phyloP scores from a whole-genome alignment of 352 stramenopile genomes.

The Globisporangium heterothallicum region DNA sequence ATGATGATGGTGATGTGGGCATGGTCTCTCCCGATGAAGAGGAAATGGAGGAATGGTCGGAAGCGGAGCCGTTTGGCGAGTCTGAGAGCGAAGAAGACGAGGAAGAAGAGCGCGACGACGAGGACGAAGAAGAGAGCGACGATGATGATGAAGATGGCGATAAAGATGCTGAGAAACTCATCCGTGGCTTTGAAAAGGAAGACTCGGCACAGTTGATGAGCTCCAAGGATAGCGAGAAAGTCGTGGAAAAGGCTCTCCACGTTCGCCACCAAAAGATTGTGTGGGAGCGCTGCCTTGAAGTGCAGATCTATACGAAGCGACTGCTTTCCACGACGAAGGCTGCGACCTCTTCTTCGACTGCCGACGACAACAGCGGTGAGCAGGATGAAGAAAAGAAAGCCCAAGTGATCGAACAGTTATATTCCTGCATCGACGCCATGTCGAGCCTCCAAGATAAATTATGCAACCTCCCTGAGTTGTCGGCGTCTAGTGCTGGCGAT shows the following conservation, averaged over 20 bases:
- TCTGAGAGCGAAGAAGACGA: constrained; percentile 47
- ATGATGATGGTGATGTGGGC: constrained; percentile 7
- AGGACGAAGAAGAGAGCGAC: constrained; percentile 29
- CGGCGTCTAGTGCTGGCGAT: constrained; percentile 7
- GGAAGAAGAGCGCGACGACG: constrained; percentile 23
- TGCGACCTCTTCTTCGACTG: constrained; percentile 1
- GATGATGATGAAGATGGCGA: constrained; percentile 35
- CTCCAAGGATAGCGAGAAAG: constrained; percentile 68
- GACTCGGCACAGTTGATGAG: constrained; percentile 72
- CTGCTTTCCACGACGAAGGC: constrained; percentile 50
- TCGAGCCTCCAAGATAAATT: constrained; percentile 55
- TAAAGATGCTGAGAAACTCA: constrained; percentile 68
- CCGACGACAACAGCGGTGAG: constrained; percentile 12
- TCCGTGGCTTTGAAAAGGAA: constrained; percentile 71
- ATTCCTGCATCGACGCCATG: constrained; percentile 58
- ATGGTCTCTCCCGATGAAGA: constrained; percentile 68
- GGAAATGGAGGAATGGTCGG: constrained; percentile 71
- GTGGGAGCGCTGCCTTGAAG: constrained; percentile 80
- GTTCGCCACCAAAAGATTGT: constrained; percentile 81
- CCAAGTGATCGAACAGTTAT: constrained; percentile 39
- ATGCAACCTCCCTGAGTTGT: constrained; percentile 60
- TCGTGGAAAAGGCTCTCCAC: constrained; percentile 71
- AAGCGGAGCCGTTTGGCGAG: constrained; percentile 71
- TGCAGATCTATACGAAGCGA: constrained; percentile 83
- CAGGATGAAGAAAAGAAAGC: constrained; percentile 31